These are phyloP conservation scores for Piloderma croceum DNA, from an alignment of 768 basidiomycete genomes.

Conservation along the genomic window DNA sequence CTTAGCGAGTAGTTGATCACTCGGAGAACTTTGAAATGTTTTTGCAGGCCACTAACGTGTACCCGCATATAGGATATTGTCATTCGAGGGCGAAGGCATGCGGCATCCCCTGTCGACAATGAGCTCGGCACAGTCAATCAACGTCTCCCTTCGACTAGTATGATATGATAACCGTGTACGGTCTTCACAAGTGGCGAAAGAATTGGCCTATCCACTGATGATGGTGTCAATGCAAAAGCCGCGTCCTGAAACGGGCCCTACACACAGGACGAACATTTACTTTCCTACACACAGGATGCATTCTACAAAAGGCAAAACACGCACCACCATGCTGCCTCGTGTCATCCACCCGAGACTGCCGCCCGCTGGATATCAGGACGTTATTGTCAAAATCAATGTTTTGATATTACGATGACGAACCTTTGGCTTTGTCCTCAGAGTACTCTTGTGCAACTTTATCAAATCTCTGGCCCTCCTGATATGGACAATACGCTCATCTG, in stretches of 20 bases:
- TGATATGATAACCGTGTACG: constrained; percentile 80
- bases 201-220: constrained; percentile 73
- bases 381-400: background rate
- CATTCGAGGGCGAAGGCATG: no score
- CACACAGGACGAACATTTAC: constrained; percentile 3
- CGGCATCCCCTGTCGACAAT: no score
- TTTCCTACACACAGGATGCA: background rate
- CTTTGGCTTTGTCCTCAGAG: constrained; percentile 88
- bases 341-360: constrained; percentile 86
- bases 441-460: constrained; percentile 89
- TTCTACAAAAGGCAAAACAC: constrained; percentile 13
- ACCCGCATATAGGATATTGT: background rate
- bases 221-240: constrained; percentile 77
- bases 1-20: no score
- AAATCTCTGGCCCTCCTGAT: constrained; percentile 71
- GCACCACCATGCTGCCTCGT: constrained; percentile 78
- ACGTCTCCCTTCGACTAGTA: constrained; percentile 85
- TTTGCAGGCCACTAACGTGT: constrained; percentile 1
- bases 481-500: constrained; percentile 4
- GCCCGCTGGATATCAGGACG: constrained; percentile 48
- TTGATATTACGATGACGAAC: constrained; percentile 28
- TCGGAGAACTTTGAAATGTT: constrained; percentile 5
- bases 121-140: no score
- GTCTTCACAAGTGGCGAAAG: constrained; percentile 76
- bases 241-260: constrained; percentile 78